Percentiles rank a stretch among this genome's conserved stretches.
phyloP scores from a whole-genome alignment of 106 monocot genomes.

The Allium sativum region DNA sequence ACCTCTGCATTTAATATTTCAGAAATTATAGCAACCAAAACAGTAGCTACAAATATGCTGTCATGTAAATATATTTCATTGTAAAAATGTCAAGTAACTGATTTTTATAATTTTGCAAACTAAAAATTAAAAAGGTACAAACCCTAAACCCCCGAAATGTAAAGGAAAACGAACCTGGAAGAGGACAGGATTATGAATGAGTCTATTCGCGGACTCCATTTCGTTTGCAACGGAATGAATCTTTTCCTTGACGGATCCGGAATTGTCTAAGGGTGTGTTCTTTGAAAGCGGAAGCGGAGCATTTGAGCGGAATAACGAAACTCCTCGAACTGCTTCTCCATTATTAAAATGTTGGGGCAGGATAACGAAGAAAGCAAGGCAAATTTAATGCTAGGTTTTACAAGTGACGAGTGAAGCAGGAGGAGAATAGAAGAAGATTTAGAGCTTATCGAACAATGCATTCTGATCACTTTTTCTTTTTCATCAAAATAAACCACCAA shows the following conservation, averaged over 20 bases:
- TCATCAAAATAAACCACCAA: no score
- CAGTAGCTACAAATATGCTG: no score
- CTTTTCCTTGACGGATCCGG: conserved; percentile 52
- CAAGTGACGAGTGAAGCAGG: not conserved
- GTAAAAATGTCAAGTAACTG: no score
- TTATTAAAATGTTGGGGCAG: not conserved
- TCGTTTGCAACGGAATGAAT: conserved; percentile 52
- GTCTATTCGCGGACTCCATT: conserved; percentile 56
- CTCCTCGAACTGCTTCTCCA: conserved; percentile 74
- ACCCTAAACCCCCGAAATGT: conserved; percentile 12
- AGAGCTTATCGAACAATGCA: no score
- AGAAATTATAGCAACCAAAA: not conserved
- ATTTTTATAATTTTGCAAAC: no score
- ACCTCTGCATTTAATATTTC: conserved; percentile 31
- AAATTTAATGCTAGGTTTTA: not conserved
- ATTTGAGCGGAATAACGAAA: no score
- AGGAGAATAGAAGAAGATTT: not conserved
- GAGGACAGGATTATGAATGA: conserved; percentile 58
- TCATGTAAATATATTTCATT: no score
- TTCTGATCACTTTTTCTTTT: no score
- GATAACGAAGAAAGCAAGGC: not conserved
- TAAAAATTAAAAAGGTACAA: not conserved
- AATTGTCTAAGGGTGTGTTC: conserved; percentile 59
- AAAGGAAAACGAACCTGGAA: conserved; percentile 23
- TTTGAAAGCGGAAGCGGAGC: no score